Percentiles rank a stretch among this genome's conserved stretches.
phyloP scores from a whole-genome alignment of 2,329 filamentous ascomycete species.

The Fusarium nodosum region DNA sequence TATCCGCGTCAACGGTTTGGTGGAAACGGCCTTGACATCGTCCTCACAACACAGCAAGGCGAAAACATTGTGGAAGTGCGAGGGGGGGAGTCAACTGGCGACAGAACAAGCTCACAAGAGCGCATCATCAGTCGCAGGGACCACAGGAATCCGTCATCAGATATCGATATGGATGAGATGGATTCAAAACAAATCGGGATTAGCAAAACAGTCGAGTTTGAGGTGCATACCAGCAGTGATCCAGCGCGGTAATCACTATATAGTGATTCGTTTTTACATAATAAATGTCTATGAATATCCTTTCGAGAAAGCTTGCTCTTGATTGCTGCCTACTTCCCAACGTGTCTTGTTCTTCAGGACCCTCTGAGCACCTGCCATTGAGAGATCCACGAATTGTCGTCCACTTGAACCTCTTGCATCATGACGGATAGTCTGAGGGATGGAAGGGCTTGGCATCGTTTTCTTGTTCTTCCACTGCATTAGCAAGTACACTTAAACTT shows the following conservation, averaged over 20 bases:
- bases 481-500: not conserved
- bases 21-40: constrained; percentile 26
- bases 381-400: not conserved
- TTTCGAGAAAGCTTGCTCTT: not conserved
- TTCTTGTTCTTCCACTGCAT: not conserved
- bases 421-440: fast-evolving
- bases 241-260: constrained; percentile 6
- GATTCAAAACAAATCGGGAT: constrained; percentile 42
- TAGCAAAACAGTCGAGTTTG: constrained; percentile 44
- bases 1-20: constrained; percentile 34
- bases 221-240: constrained; percentile 36
- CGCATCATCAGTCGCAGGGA: constrained; percentile 40
- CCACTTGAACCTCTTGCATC: not conserved
- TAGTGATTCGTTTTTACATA: not conserved
- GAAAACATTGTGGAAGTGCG: constrained; percentile 45
- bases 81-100: constrained; percentile 22
- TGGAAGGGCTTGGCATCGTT: not conserved
- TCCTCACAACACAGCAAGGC: constrained; percentile 40
- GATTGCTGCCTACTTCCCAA: no score
- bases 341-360: not conserved
- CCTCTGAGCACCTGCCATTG: not conserved
- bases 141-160: constrained; percentile 37
- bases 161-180: constrained; percentile 47
- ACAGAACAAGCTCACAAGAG: constrained; percentile 44
- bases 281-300: not conserved